These are phyloP conservation scores for Calonectria crousiana DNA, from an alignment of 2,329 filamentous ascomycete species.

Conservation along the genomic window DNA sequence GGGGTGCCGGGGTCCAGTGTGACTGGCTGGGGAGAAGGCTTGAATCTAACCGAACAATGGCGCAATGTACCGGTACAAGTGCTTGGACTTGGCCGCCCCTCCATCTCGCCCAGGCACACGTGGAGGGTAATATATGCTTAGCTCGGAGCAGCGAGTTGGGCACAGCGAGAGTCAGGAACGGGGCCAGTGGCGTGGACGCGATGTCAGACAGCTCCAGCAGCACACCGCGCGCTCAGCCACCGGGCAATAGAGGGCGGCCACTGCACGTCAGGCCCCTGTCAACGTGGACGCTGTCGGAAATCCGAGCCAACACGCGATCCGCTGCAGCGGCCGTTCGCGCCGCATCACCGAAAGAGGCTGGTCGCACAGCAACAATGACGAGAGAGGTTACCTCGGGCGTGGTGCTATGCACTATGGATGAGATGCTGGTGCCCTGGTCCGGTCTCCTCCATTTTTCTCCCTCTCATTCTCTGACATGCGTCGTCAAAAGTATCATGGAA, in stretches of 20 bases:
- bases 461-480: slow-evolving; percentile 22
- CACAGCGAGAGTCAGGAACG: slow-evolving; percentile 26
- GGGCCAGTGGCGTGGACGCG: neutral
- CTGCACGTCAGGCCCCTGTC: neutral
- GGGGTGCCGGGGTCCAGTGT: slow-evolving; percentile 17
- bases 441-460: neutral
- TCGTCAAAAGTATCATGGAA: slow-evolving; percentile 12
- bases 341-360: slow-evolving; percentile 17
- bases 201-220: slow-evolving; percentile 22
- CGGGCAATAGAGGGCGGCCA: neutral
- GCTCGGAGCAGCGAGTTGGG: slow-evolving; percentile 3
- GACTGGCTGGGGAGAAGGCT: slow-evolving; percentile 12
- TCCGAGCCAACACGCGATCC: slow-evolving; percentile 19
- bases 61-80: slow-evolving; percentile 28
- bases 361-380: slow-evolving; percentile 17
- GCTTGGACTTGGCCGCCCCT: slow-evolving; percentile 1
- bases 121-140: slow-evolving; percentile 19
- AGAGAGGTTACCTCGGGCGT: slow-evolving; percentile 10
- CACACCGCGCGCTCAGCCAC: slow-evolving; percentile 5
- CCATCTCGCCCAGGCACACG: slow-evolving; percentile 21
- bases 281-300: neutral
- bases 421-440: slow-evolving; percentile 4
- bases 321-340: slow-evolving; percentile 11
- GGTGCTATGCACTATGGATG: slow-evolving; percentile 17
- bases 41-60: slow-evolving; percentile 23